Conservation (phyloP, 495 filamentous ascomycete species). For the Hyphodiscus hymeniophilus region DNA sequence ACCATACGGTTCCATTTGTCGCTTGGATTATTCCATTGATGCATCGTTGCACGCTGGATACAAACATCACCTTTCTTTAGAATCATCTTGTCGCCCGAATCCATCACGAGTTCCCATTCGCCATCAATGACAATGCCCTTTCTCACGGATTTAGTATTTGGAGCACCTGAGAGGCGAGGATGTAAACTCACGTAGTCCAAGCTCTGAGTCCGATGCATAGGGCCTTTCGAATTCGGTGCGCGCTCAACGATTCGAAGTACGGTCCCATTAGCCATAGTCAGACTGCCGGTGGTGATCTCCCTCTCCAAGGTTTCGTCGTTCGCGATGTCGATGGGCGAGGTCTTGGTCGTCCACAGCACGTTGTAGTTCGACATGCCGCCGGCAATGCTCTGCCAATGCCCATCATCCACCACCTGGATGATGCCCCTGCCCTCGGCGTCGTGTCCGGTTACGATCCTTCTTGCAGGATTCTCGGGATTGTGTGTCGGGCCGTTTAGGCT, state of each 20-base stretch:
- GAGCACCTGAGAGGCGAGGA: too few relatives aligned
- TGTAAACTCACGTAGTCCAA: too few relatives aligned
- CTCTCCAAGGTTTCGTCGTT: not conserved
- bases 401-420: not conserved
- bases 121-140: slow-evolving; percentile 70
- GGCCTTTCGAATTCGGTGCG: not conserved
- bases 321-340: not conserved
- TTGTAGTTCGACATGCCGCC: not conserved
- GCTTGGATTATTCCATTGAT: not conserved
- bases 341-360: not conserved
- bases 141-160: too few relatives aligned
- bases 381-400: not conserved
- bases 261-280: not conserved
- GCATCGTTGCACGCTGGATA: not conserved
- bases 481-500: too few relatives aligned
- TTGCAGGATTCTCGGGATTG: not conserved
- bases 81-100: slow-evolving; percentile 43
- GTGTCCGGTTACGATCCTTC: not conserved
- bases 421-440: not conserved
- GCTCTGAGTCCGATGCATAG: slow-evolving; percentile 62
- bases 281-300: not conserved
- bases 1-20: not conserved
- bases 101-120: slow-evolving; percentile 51
- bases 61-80: slow-evolving; percentile 44
- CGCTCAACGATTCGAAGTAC: not conserved